These are phyloP conservation scores for Loxodes magnus DNA, from an alignment of 73 alveolate genomes.

Conservation along the genomic window DNA sequence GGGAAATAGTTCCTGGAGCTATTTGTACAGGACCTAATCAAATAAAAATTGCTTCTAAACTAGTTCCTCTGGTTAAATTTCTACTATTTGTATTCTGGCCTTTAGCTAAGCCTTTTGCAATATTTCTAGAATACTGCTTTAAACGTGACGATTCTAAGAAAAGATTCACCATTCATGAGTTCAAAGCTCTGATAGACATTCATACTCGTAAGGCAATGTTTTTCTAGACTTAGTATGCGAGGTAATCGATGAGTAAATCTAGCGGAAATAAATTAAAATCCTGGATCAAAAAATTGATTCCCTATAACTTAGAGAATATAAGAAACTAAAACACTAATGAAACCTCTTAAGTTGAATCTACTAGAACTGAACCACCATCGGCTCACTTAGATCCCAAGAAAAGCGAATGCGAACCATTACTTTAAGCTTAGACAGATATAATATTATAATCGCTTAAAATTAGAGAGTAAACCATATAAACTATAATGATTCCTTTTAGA, in stretches of 20 bases:
- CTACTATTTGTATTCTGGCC: conserved; percentile 44
- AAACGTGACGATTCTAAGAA: conserved; percentile 32
- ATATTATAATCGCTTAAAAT: conserved; percentile 1
- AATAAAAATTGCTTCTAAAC: conserved; percentile 68
- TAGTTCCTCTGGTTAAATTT: conserved; percentile 75
- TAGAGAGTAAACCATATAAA: not conserved
- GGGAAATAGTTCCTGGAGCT: conserved; percentile 95
- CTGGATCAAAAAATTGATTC: no score
- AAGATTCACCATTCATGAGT: conserved; percentile 8
- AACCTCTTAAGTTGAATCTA: conserved; percentile 1
- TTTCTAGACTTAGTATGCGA: no score
- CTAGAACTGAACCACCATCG: not conserved
- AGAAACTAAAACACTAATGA: no score
- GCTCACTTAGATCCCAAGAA: not conserved
- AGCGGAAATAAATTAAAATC: no score
- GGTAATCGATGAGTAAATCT: no score
- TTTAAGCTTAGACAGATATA: not conserved
- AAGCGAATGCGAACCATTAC: not conserved
- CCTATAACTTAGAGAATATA: no score
- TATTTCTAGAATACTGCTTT: conserved; percentile 42
- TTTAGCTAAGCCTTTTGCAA: conserved; percentile 51
- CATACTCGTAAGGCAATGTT: no score
- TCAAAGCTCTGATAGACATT: conserved; percentile 9
- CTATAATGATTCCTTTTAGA: conserved; percentile 2
- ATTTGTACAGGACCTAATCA: conserved; percentile 90